Base-by-base conservation (phyloP, 805 yeast species). In the Starmerella tilneyi region DNA sequence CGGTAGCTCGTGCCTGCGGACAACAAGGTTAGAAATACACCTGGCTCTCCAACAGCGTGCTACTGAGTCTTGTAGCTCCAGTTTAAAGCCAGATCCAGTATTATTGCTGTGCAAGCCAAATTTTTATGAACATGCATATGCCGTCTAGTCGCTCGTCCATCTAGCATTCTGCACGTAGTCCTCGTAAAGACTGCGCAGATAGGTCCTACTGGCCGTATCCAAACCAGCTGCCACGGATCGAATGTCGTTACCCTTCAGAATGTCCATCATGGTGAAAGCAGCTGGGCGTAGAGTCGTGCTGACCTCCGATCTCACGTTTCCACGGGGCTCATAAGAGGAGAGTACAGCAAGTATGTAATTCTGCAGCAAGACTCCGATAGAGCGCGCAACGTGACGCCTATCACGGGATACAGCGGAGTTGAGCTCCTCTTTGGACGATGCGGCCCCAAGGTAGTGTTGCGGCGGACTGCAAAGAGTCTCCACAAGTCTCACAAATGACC, bases 121-220 rank as follows among this genome's bases (percentile, higher is more conserved):
- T n/a, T n/a, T n/a, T n/a, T n/a, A n/a, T n/a, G n/a, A n/a, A n/a
- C n/a, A n/a, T n/a, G n/a, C n/a, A n/a, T n/a, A n/a, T n/a, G n/a
- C n/a, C n/a, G 17, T 19, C 17, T 59, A 75, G 39, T 70, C 72
- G 49, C 76, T 84, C 47, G 66, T 75, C 96, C 96, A 88, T 61
- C 81, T 83, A 40, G 94, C 96, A 49, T 70, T 71, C 57, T 72
- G 78, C 59, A 74, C 76, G 65, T 84, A 89, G 50, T 81, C 84
- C 7, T 75, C 74, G 55, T 82, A 84, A 32, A 88, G 57, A 0
- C 74, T 67, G 56, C 72, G 78, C 68, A 78, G 81, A 54, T 79
- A 76, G 1, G 77, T 69, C 54, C 84, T 74, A 4, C 92, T 81
- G 31, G 82, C 74, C 19, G 65, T 59, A 54, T 89, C 95, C 54